Evolutionary conservation across 192 early-diverging fungal species (phyloP).

Genomic region (Obelidium mucronatum): DNA sequence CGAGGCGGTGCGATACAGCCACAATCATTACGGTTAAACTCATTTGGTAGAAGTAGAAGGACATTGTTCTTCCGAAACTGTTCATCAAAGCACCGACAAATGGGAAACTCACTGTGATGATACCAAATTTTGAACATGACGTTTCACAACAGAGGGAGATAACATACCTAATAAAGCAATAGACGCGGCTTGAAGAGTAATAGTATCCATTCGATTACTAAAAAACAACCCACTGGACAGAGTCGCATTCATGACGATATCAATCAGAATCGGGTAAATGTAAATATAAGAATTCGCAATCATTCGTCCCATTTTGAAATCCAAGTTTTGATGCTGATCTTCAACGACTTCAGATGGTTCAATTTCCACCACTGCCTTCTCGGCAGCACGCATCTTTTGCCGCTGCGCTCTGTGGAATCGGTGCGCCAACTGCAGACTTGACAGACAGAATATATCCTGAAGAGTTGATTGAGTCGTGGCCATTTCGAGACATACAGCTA

Average conservation of each 20-base stretch:
- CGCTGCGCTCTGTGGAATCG: conserved; percentile 40
- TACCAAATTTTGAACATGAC: conserved; percentile 21
- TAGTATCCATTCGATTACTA: conserved; percentile 34
- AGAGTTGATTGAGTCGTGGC: too few relatives aligned
- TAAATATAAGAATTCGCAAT: too few relatives aligned
- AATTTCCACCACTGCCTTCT: too few relatives aligned
- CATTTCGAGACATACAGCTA: conserved; percentile 53
- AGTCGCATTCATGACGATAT: conserved; percentile 41
- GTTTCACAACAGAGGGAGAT: conserved; percentile 29
- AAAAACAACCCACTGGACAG: conserved; percentile 50
- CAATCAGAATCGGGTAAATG: conserved; percentile 54
- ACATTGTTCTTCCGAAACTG: too few relatives aligned
- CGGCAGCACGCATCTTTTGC: conserved; percentile 27
- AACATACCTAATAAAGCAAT: neutral
- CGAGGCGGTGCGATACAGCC: too few relatives aligned
- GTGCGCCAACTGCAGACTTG: conserved; percentile 33
- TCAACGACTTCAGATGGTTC: neutral
- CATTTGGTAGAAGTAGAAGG: too few relatives aligned
- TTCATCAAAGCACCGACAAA: too few relatives aligned
- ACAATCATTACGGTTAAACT: too few relatives aligned
- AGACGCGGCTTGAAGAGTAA: conserved; percentile 29
- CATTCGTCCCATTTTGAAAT: conserved; percentile 33
- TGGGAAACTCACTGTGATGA: too few relatives aligned
- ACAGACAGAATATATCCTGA: too few relatives aligned
- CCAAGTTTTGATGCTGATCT: too few relatives aligned